These are phyloP conservation scores for Spergularia marina DNA, from an alignment of 148 eudicot genomes.

Conservation along the genomic window DNA sequence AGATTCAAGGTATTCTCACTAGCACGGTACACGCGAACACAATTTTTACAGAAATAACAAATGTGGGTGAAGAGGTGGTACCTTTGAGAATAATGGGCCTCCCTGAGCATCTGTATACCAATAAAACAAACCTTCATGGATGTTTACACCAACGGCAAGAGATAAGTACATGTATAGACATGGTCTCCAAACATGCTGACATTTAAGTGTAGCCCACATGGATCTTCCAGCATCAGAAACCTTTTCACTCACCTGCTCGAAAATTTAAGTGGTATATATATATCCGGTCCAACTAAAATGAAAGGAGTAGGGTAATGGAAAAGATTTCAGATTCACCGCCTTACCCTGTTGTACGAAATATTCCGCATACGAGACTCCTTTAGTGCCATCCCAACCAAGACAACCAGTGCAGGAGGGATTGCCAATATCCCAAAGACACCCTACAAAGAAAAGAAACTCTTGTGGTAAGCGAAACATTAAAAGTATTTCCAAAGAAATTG, in stretches of 20 bases:
- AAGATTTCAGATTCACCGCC: not conserved
- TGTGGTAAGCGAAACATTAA: too few relatives aligned
- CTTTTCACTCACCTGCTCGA: constrained; percentile 25
- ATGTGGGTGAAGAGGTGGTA: not conserved
- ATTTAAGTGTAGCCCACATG: constrained; percentile 27
- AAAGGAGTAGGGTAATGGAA: not conserved
- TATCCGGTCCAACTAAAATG: not conserved
- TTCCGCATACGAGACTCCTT: constrained; percentile 27
- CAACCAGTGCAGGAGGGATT: constrained; percentile 31
- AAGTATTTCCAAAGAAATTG: too few relatives aligned
- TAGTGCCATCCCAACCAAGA: constrained; percentile 29
- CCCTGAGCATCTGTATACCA: constrained; percentile 34
- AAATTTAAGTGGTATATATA: not conserved
- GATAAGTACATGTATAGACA: constrained; percentile 32
- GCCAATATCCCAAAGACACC: constrained; percentile 36
- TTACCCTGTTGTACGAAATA: constrained; percentile 25
- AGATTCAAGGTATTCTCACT: too few relatives aligned
- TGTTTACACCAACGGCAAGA: constrained; percentile 30
- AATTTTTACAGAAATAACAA: not conserved
- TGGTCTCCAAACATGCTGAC: constrained; percentile 33
- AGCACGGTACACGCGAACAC: not conserved
- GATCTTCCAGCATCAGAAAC: constrained; percentile 28
- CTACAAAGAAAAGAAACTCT: constrained; percentile 4
- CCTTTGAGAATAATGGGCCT: constrained; percentile 34
- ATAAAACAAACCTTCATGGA: constrained; percentile 32